Conservation (phyloP, 352 stramenopile genomes). For the Pythium biforme region DNA sequence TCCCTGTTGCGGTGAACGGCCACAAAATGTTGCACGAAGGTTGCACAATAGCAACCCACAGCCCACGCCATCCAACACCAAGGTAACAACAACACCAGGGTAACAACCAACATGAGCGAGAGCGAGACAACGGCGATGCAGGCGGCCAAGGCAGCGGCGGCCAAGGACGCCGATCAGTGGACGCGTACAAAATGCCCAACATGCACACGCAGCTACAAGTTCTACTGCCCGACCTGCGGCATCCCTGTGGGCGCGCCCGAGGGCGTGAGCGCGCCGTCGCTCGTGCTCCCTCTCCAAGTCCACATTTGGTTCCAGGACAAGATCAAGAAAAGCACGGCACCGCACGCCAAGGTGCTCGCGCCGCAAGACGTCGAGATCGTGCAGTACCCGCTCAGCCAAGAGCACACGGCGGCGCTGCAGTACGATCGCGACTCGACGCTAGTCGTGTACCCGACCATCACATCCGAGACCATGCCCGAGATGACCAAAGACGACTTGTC, state of each 20-base stretch:
- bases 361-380: conserved; percentile 73
- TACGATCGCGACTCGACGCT: conserved; percentile 67
- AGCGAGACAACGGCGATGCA: conserved; percentile 6
- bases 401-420: conserved; percentile 22
- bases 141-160: conserved; percentile 3
- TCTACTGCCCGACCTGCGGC: conserved; percentile 80
- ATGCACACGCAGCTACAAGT: conserved; percentile 85
- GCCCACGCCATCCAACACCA: conserved; percentile 10
- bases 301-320: conserved; percentile 89
- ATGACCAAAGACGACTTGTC: conserved; percentile 56
- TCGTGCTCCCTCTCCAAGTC: conserved; percentile 70
- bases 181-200: conserved; percentile 50
- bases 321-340: conserved; percentile 86
- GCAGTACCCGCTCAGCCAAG: conserved; percentile 41
- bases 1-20: not conserved
- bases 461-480: conserved; percentile 61
- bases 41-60: conserved; percentile 17
- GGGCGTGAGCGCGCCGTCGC: conserved; percentile 43
- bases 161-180: conserved; percentile 34
- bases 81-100: too few species aligned
- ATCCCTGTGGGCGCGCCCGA: conserved; percentile 58
- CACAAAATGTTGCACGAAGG: conserved; percentile 30
- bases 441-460: conserved; percentile 80
- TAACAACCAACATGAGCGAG: conserved; percentile 8
- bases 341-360: conserved; percentile 81